Percentiles rank a stretch among this genome's conserved stretches.
These are phyloP conservation scores for Nannizziopsis arthrosporioides DNA, from an alignment of 2,329 filamentous ascomycete genomes.

Conservation along the genomic window DNA sequence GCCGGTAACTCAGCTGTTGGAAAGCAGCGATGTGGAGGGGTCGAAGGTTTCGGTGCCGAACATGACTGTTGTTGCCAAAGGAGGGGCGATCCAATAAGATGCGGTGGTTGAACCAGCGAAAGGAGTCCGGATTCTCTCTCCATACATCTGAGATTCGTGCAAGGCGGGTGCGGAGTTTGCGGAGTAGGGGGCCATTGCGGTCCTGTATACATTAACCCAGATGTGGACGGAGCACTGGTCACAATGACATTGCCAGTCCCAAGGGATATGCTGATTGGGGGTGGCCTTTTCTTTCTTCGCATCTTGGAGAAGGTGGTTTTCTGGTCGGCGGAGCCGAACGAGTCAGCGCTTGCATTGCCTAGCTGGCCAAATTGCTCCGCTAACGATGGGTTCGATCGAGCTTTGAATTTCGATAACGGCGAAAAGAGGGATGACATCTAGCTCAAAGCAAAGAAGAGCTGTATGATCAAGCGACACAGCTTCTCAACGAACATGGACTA, in stretches of 20 bases:
- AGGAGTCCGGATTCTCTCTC: conserved; percentile 6
- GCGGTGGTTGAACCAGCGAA: not conserved
- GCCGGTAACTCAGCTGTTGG: conserved; percentile 11
- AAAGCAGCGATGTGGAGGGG: conserved; percentile 6
- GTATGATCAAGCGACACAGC: no score
- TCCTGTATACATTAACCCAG: conserved; percentile 9
- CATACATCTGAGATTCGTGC: conserved; percentile 10
- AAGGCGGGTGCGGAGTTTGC: conserved; percentile 10
- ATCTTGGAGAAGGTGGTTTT: conserved; percentile 14
- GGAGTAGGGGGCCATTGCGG: conserved; percentile 12
- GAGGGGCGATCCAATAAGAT: not conserved
- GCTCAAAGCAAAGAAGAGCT: not conserved
- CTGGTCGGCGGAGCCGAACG: not conserved
- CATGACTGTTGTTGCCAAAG: conserved; percentile 1
- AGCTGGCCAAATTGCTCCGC: conserved; percentile 3
- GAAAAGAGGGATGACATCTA: conserved; percentile 14
- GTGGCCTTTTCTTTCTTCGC: conserved; percentile 13
- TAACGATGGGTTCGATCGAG: conserved; percentile 4
- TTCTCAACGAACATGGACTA: no score
- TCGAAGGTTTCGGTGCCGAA: not conserved
- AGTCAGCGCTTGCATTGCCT: conserved; percentile 1
- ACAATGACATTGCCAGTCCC: conserved; percentile 15
- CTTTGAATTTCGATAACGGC: conserved; percentile 9
- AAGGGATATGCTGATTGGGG: conserved; percentile 15
- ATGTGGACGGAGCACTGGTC: conserved; percentile 7